These are phyloP conservation scores for Russula vinacea DNA, from an alignment of 768 basidiomycete species.

Conservation along the genomic window DNA sequence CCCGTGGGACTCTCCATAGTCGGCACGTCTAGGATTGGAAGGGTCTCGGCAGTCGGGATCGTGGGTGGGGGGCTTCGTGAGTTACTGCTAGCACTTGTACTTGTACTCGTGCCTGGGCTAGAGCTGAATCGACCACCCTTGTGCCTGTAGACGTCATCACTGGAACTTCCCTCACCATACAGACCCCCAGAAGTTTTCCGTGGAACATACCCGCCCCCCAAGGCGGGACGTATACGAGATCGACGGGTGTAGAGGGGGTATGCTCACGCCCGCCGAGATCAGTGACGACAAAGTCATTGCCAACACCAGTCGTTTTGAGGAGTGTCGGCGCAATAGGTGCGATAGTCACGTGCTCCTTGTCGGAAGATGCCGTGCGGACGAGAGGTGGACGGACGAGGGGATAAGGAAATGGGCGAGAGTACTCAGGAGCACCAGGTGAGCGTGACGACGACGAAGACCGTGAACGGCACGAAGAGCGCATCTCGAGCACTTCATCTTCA, in stretches of 20 bases:
- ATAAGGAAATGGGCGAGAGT: constrained; percentile 27
- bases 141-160: constrained; percentile 39
- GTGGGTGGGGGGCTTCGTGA: constrained; percentile 26
- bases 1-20: constrained; percentile 13
- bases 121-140: constrained; percentile 40
- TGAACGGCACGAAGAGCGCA: constrained; percentile 46
- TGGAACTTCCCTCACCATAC: constrained; percentile 25
- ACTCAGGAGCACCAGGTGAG: constrained; percentile 26
- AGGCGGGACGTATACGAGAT: constrained; percentile 69
- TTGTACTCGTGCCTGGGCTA: constrained; percentile 33
- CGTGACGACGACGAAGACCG: constrained; percentile 43
- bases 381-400: constrained; percentile 35
- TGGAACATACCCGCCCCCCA: constrained; percentile 34
- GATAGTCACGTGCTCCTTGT: constrained; percentile 62
- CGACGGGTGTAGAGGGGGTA: constrained; percentile 44
- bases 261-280: constrained; percentile 33
- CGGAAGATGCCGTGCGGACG: constrained; percentile 36
- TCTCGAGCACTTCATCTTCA: constrained; percentile 60
- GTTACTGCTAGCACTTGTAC: constrained; percentile 27
- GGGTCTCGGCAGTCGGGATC: constrained; percentile 19
- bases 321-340: constrained; percentile 76
- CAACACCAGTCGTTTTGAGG: constrained; percentile 70
- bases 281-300: constrained; percentile 38
- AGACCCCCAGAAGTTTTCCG: constrained; percentile 32
- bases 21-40: constrained; percentile 17